phyloP scores from a whole-genome alignment of 306 rosid species.

The Acmispon strigosus region DNA sequence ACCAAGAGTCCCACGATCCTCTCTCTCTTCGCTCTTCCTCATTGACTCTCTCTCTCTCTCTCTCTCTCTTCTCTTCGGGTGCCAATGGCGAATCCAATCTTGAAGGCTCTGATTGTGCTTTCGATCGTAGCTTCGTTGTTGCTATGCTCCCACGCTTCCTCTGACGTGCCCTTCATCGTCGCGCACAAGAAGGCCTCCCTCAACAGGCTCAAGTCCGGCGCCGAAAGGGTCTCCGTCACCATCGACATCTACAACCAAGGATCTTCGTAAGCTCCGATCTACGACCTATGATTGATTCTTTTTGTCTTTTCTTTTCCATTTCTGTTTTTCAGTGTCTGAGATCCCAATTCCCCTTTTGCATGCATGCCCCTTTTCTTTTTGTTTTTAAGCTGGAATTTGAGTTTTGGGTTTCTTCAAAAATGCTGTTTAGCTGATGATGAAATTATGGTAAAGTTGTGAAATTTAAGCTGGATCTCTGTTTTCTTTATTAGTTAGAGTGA shows the following conservation, averaged over 20 bases:
- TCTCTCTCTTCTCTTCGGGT: not conserved
- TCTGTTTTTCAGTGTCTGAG: constrained; percentile 12
- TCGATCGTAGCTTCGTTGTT: constrained; percentile 38
- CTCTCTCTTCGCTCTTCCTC: not conserved
- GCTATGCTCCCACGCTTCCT: constrained; percentile 51
- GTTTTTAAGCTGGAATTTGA: not conserved
- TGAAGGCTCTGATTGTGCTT: constrained; percentile 20
- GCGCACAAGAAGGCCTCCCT: constrained; percentile 96
- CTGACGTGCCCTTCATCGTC: constrained; percentile 82
- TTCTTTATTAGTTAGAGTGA: not conserved
- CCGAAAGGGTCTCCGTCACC: constrained; percentile 80
- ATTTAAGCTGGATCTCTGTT: not conserved
- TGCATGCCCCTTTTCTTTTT: constrained; percentile 20
- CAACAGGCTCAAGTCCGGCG: constrained; percentile 81
- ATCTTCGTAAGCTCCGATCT: constrained; percentile 57
- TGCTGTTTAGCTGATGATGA: not conserved
- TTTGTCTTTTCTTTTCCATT: not conserved
- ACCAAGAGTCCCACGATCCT: constrained; percentile 13
- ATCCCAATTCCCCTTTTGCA: constrained; percentile 32
- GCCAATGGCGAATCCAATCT: constrained; percentile 55
- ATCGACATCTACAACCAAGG: constrained; percentile 97
- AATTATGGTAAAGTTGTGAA: not conserved
- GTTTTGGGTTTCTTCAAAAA: not conserved
- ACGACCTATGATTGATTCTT: not conserved
- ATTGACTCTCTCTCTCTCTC: constrained; percentile 17